Evolutionary conservation across 192 early-diverging fungal genomes (phyloP).

Genomic region (Coemansia sp.): DNA sequence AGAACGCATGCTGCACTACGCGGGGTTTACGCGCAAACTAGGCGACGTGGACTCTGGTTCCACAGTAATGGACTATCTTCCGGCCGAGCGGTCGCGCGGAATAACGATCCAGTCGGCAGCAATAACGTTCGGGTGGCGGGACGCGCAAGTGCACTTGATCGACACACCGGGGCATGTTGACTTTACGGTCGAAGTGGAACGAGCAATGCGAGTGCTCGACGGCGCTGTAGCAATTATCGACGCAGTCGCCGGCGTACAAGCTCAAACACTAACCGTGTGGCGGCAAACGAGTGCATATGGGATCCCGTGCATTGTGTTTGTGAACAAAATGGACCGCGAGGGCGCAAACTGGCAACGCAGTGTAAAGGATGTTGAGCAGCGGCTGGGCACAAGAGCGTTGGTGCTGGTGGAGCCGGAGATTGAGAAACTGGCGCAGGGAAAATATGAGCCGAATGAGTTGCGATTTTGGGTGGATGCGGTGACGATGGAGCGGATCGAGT

Average conservation of each 20-base stretch:
- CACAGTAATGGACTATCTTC: slow-evolving; percentile 92
- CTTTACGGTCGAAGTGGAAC: slow-evolving; percentile 95
- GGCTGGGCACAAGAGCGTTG: slow-evolving; percentile 63
- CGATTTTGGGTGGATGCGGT: slow-evolving; percentile 74
- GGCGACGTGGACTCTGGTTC: slow-evolving; percentile 94
- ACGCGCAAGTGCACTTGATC: slow-evolving; percentile 83
- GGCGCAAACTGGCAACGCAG: slow-evolving; percentile 50
- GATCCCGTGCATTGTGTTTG: slow-evolving; percentile 80
- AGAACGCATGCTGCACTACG: slow-evolving; percentile 97
- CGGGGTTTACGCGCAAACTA: slow-evolving; percentile 82
- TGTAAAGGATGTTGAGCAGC: slow-evolving; percentile 55
- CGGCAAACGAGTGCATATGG: slow-evolving; percentile 77
- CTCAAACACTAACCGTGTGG: slow-evolving; percentile 97
- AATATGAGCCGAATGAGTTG: slow-evolving; percentile 33
- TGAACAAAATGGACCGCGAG: slow-evolving; percentile 98
- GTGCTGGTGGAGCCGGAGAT: slow-evolving; percentile 70
- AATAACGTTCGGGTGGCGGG: slow-evolving; percentile 79
- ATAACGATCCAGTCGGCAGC: slow-evolving; percentile 94
- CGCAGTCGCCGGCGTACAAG: slow-evolving; percentile 94
- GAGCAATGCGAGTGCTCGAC: slow-evolving; percentile 88
- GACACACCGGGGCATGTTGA: slow-evolving; percentile 97
- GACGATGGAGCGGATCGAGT: slow-evolving; percentile 55
- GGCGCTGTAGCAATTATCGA: slow-evolving; percentile 92
- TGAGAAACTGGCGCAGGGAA: neutral
- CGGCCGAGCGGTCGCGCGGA: slow-evolving; percentile 84